A percentile compares a stretch with the other conserved stretches of the same genome.
These are phyloP conservation scores for Yarrowia hollandica DNA, from an alignment of 805 yeast genomes.

Conservation along the genomic window DNA sequence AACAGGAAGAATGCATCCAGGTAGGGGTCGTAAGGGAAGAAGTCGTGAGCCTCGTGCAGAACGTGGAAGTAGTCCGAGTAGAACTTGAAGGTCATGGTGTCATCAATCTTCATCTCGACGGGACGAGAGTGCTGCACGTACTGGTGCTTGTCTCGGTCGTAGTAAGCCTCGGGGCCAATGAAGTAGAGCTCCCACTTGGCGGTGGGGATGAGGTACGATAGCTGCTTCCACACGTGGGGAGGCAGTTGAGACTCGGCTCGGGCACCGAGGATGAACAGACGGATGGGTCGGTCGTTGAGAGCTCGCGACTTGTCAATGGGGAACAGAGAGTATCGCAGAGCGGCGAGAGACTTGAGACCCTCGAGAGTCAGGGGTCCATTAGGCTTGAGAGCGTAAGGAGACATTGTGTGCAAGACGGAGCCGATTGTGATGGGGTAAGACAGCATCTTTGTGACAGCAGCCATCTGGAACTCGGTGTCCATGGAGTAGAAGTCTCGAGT, in stretches of 20 bases:
- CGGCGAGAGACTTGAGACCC: constrained; percentile 91
- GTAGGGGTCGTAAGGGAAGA: constrained; percentile 97
- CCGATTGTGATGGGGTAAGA: constrained; percentile 92
- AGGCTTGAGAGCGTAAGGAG: constrained; percentile 80
- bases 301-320: constrained; percentile 61
- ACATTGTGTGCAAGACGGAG: constrained; percentile 73
- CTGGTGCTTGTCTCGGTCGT: constrained; percentile 67
- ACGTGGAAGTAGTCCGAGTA: constrained; percentile 93
- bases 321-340: constrained; percentile 83
- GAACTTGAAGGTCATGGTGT: constrained; percentile 68
- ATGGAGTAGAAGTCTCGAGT: constrained; percentile 90
- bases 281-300: constrained; percentile 81
- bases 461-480: constrained; percentile 95
- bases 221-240: constrained; percentile 92
- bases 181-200: constrained; percentile 83
- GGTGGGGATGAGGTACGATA: constrained; percentile 80
- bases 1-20: constrained; percentile 87
- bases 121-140: constrained; percentile 53
- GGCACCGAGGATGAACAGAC: constrained; percentile 87
- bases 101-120: constrained; percentile 69
- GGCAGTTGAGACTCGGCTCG: constrained; percentile 93
- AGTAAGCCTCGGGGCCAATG: constrained; percentile 89
- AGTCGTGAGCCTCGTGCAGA: constrained; percentile 86
- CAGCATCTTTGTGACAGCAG: constrained; percentile 91
- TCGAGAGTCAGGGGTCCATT: constrained; percentile 87